Evolutionary conservation across 31 red algal genomes (phyloP).

Genomic region (Porphyra umbilicalis): DNA sequence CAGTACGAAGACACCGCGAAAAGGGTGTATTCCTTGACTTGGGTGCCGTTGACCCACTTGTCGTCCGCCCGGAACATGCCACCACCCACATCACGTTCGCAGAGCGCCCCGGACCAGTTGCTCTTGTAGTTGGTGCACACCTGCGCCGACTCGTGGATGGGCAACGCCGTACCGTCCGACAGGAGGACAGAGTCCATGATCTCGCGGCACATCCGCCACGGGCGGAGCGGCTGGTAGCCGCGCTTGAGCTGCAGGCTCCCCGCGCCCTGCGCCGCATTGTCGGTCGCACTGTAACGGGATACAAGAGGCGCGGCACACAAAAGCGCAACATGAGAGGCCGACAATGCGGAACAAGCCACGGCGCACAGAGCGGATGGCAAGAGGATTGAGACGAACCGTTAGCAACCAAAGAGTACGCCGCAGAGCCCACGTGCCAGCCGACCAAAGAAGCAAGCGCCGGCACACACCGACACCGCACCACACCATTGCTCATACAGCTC

Average conservation of each 20-base stretch:
- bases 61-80: not conserved
- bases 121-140: not conserved
- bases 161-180: not conserved
- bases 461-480: too few relatives aligned
- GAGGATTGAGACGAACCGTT: too few relatives aligned
- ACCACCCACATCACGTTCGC: not conserved
- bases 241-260: not conserved
- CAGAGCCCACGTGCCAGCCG: too few relatives aligned
- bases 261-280: not conserved
- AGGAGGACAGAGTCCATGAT: not conserved
- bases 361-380: too few relatives aligned
- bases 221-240: not conserved
- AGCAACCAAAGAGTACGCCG: too few relatives aligned
- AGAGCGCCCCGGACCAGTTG: not conserved
- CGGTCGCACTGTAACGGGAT: too few relatives aligned
- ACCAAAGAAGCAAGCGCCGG: too few relatives aligned
- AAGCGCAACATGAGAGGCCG: too few relatives aligned
- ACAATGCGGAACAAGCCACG: too few relatives aligned
- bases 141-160: not conserved
- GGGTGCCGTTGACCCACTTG: not conserved
- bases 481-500: too few relatives aligned
- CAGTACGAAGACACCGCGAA: not conserved
- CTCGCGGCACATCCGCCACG: not conserved
- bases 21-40: not conserved
- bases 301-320: too few relatives aligned